Conservation (phyloP, 176 grass and related monocot species). For the Thalia dealbata region DNA sequence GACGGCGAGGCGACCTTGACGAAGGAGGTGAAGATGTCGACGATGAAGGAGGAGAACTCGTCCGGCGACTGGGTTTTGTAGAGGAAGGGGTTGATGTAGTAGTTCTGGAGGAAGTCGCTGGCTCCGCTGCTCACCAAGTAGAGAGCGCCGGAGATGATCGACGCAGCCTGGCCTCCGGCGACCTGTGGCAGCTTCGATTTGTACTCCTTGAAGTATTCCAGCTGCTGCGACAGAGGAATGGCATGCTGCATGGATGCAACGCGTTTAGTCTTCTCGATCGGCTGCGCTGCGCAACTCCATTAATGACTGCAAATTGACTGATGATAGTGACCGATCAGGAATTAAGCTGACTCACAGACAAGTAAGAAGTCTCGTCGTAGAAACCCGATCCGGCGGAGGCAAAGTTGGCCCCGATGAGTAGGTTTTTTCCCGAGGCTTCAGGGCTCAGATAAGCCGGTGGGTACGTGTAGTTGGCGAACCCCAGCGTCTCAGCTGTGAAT, state of each 20-base stretch:
- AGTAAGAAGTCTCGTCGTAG: slow-evolving; percentile 59
- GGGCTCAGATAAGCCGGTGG: slow-evolving; percentile 72
- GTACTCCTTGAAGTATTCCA: slow-evolving; percentile 69
- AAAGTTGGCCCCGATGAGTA: slow-evolving; percentile 84
- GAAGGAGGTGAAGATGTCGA: slow-evolving; percentile 35
- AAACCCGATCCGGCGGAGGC: slow-evolving; percentile 89
- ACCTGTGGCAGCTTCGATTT: slow-evolving; percentile 40
- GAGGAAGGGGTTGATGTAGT: slow-evolving; percentile 71
- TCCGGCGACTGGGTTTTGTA: slow-evolving; percentile 30
- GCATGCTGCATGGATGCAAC: slow-evolving; percentile 35
- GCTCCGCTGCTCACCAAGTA: slow-evolving; percentile 61
- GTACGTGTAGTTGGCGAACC: slow-evolving; percentile 46
- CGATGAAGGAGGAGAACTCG: slow-evolving; percentile 48
- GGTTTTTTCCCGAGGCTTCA: slow-evolving; percentile 69
- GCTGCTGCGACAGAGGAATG: slow-evolving; percentile 55
- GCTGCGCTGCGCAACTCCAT: no score
- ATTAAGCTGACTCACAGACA: slow-evolving; percentile 51
- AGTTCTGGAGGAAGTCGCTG: slow-evolving; percentile 79
- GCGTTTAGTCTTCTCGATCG: no score
- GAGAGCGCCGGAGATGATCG: slow-evolving; percentile 49
- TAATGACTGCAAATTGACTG: no score
- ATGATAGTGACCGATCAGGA: no score
- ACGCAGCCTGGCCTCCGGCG: slow-evolving; percentile 28
- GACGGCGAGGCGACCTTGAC: slow-evolving; percentile 18
- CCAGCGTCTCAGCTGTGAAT: slow-evolving; percentile 58